These are phyloP conservation scores for Geosmithia morbida DNA, from an alignment of 2,329 filamentous ascomycete species.

Conservation along the genomic window DNA sequence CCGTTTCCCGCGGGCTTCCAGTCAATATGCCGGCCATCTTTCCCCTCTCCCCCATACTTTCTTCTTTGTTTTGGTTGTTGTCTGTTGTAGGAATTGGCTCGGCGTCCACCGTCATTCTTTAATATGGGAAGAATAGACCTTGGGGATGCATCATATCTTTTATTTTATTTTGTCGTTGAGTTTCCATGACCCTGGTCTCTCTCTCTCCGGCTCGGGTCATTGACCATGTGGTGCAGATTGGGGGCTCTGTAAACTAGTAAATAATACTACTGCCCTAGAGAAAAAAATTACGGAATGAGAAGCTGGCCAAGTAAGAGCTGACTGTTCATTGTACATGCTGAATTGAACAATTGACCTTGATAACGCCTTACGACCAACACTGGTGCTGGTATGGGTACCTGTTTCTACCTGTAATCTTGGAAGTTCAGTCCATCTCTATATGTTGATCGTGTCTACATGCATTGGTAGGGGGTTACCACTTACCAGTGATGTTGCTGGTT, in stretches of 20 bases:
- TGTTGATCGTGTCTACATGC: too few relatives aligned
- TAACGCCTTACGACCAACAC: background rate
- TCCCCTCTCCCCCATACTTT: background rate
- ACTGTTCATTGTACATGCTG: background rate
- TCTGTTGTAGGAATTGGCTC: background rate
- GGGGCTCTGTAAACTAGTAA: slow-evolving; percentile 11
- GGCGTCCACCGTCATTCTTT: background rate
- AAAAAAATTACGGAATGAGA: slow-evolving; percentile 6
- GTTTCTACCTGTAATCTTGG: too few relatives aligned
- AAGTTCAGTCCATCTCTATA: too few relatives aligned
- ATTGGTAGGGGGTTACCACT: too few relatives aligned
- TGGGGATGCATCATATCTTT: background rate
- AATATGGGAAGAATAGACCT: background rate
- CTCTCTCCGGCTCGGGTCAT: too few relatives aligned
- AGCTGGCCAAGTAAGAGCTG: background rate
- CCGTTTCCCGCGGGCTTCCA: background rate
- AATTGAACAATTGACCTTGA: background rate
- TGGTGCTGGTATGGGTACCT: too few relatives aligned
- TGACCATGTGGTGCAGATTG: background rate
- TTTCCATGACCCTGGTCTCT: background rate
- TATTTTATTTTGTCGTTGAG: background rate
- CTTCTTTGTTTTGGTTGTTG: slow-evolving; percentile 1
- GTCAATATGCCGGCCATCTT: background rate
- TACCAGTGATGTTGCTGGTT: too few relatives aligned
- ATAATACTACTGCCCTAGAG: slow-evolving; percentile 13